Evolutionary conservation across 306 rosid species (phyloP), one percentile per base, ranked within the genome.

Genomic region (Potentilla sterilis): DNA sequence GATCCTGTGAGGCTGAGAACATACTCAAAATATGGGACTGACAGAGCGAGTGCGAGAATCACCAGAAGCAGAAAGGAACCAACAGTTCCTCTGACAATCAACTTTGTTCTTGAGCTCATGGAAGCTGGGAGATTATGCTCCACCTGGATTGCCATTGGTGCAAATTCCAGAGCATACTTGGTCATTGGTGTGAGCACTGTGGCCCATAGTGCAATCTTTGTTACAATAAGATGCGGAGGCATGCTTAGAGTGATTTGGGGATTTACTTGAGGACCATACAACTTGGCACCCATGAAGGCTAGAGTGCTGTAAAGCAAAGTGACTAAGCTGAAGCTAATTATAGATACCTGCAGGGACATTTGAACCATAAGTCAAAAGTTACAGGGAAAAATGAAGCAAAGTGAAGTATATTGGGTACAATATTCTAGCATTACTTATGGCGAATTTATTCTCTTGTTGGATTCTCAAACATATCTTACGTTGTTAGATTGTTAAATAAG

Each of bases 1-100:
- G 96, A 92, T 10, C 97, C 97, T 9, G 96, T 92, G 82, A 92
- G 96, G 80, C 88, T 78, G 0, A 92, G 90, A 1, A 90, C 92
- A 41, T 85, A 62, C 66, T 87, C 87, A 70, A 92, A 92, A 57
- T 88, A 92, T 19, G 97, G 97, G 21, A 88, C 84, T 0, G 83
- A 81, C 0, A 92, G 88, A 47, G 97, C 97, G 35, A 90, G 73
- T 4, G 75, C 76, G 11, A 92, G 83, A 6, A 92, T 90, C 10
- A 76, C 1, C 70, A 92, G 58, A 37, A 92, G 83, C n/a, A 86
- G 79, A 43, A 77, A 1, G 6, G 93, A 87, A 38, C 96, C 92
- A 0, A 83, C 77, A 4, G 66, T 47, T 0, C 93, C 92, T 38
- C 93, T 83, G 1, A 79, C 67, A 38, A 81, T 3, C 82, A 80